Conservation (phyloP, 768 basidiomycete genomes). For the Serendipita vermifera region DNA sequence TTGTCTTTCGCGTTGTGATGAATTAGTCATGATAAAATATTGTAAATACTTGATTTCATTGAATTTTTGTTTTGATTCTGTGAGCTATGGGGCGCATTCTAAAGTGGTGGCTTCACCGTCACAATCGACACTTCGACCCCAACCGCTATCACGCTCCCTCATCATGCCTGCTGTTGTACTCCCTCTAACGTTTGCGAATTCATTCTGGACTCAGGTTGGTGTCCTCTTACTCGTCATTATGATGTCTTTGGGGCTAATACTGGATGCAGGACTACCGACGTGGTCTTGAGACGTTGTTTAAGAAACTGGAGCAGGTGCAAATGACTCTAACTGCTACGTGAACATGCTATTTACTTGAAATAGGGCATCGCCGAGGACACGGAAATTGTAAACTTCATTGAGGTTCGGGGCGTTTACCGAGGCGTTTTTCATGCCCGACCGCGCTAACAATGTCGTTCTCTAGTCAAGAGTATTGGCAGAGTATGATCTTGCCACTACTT, state of each 20-base stretch:
- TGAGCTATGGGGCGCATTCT: no score
- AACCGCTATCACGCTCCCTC: background rate
- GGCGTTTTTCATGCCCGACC: background rate
- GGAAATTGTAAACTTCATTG: constrained; percentile 70
- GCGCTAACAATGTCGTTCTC: constrained; percentile 37
- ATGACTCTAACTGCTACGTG: constrained; percentile 5
- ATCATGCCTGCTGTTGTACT: constrained; percentile 78
- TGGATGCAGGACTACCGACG: constrained; percentile 77
- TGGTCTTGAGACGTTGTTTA: constrained; percentile 67
- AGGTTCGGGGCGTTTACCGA: constrained; percentile 33
- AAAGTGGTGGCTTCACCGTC: no score
- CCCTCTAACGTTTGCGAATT: constrained; percentile 80
- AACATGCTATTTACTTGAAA: no score
- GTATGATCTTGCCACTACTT: constrained; percentile 43
- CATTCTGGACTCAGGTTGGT: constrained; percentile 60
- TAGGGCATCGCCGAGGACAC: constrained; percentile 76
- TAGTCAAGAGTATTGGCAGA: constrained; percentile 63
- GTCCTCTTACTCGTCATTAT: no score
- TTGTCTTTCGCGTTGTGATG: no score
- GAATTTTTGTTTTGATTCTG: no score
- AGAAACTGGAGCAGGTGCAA: constrained; percentile 63
- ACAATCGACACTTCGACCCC: background rate
- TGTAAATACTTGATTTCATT: background rate
- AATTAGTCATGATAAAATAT: background rate
- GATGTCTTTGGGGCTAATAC: no score